phyloP scores from a whole-genome alignment of 495 filamentous ascomycete species.

The Podospora conica region DNA sequence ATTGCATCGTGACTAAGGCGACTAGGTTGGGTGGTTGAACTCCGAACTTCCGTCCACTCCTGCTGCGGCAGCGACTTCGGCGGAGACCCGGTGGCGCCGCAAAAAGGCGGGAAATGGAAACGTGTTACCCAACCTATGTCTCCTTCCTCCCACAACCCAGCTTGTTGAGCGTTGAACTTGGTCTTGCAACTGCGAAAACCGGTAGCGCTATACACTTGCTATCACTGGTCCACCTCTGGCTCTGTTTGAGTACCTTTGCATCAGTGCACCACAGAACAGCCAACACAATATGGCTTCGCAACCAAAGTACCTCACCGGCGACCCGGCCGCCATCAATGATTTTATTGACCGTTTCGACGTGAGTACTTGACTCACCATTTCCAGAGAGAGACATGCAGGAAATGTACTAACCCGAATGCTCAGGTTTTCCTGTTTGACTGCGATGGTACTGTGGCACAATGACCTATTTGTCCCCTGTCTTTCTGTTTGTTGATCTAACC shows the following conservation, averaged over 20 bases:
- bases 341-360: conserved; percentile 93
- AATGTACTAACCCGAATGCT: background rate
- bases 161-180: background rate
- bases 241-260: background rate
- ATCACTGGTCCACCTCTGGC: background rate
- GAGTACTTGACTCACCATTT: conserved; percentile 33
- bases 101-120: background rate
- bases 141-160: background rate
- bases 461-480: background rate
- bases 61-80: background rate
- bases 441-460: conserved; percentile 60
- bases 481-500: conserved; percentile 15
- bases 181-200: background rate
- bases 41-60: background rate
- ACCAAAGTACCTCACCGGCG: conserved; percentile 75
- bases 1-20: background rate
- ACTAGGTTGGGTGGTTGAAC: no score
- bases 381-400: background rate
- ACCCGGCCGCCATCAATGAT: conserved; percentile 63
- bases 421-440: conserved; percentile 95
- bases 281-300: conserved; percentile 18
- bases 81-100: background rate
- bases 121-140: background rate
- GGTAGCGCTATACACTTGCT: background rate
- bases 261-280: background rate